phyloP scores from a whole-genome alignment of 331 rosid species.

The Prunus yedoensis region DNA sequence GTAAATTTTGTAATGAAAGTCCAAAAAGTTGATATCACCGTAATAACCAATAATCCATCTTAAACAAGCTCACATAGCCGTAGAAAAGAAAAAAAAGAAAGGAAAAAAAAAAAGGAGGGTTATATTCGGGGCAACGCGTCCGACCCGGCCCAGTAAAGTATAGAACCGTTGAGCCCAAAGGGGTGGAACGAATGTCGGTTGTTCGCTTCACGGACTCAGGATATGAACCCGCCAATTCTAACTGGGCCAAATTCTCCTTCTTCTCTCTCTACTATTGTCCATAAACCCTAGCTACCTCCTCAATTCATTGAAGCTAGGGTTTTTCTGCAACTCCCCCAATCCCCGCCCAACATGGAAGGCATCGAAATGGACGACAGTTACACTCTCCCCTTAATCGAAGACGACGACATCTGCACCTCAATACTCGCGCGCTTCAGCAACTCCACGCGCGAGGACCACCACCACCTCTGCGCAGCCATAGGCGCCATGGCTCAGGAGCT shows the following conservation, averaged over 20 bases:
- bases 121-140: not conserved
- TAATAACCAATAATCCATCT: too few species aligned
- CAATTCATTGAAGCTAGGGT: conserved; percentile 36
- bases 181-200: not conserved
- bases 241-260: not conserved
- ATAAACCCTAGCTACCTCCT: conserved; percentile 30
- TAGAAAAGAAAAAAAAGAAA: not conserved
- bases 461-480: too few species aligned
- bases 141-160: not conserved
- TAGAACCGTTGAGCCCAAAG: not conserved
- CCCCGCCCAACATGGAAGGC: conserved; percentile 47
- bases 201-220: not conserved
- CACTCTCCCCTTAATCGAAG: too few species aligned
- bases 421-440: too few species aligned
- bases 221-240: not conserved
- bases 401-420: too few species aligned
- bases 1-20: too few species aligned
- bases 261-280: not conserved
- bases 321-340: conserved; percentile 25
- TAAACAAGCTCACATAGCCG: too few species aligned
- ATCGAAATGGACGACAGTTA: conserved; percentile 47
- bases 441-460: too few species aligned
- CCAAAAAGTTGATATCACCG: too few species aligned
- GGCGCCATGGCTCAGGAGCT: too few species aligned
- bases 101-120: not conserved